These are phyloP conservation scores for Endothia cerciana DNA, from an alignment of 2,329 filamentous ascomycete genomes.

Conservation along the genomic window DNA sequence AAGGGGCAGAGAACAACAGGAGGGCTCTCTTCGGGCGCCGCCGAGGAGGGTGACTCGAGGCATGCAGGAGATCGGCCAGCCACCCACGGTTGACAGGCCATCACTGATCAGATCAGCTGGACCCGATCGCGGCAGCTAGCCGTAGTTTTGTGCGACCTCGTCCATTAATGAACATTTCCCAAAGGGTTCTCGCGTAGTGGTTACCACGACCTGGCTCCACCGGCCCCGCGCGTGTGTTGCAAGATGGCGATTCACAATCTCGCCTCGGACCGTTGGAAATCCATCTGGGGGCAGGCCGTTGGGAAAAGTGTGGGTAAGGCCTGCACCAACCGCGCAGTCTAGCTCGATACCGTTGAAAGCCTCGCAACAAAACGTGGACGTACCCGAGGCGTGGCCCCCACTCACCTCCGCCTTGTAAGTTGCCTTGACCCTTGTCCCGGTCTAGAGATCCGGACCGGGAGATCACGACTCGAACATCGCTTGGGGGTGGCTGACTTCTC, in stretches of 20 bases:
- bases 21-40: not conserved
- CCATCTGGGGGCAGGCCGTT: too few relatives aligned
- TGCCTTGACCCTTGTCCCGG: too few relatives aligned
- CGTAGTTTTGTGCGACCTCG: not conserved
- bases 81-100: not conserved
- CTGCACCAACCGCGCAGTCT: too few relatives aligned
- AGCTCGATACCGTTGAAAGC: too few relatives aligned
- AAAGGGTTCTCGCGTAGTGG: not conserved
- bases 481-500: too few relatives aligned
- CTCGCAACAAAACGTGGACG: too few relatives aligned
- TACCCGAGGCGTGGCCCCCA: too few relatives aligned
- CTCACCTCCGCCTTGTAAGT: too few relatives aligned
- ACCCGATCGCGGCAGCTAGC: not conserved
- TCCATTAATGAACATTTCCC: not conserved
- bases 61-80: constrained; percentile 5
- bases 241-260: constrained; percentile 1
- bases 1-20: not conserved
- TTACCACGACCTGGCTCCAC: not conserved
- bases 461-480: too few relatives aligned
- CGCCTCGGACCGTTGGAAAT: not conserved
- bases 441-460: too few relatives aligned
- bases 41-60: not conserved
- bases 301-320: not conserved
- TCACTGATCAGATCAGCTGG: not conserved
- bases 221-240: not conserved